Evolutionary conservation across 345 rosid genomes (phyloP).

Genomic region (Euclidium syriacum): DNA sequence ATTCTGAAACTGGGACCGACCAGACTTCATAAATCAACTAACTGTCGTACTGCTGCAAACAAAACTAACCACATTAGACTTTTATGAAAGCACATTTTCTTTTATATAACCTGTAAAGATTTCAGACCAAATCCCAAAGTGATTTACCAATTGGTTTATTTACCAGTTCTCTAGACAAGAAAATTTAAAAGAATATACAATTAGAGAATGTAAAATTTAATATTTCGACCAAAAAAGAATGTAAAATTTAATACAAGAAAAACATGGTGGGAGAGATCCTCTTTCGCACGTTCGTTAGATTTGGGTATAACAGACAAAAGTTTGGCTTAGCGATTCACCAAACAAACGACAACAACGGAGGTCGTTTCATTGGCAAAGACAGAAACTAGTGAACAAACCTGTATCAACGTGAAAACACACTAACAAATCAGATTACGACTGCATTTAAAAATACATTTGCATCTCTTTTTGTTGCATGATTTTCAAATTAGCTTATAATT

Average conservation of each 20-base stretch:
- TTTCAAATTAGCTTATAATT: not conserved
- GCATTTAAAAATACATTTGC: not conserved
- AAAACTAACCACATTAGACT: constrained; percentile 14
- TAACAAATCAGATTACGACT: constrained; percentile 3
- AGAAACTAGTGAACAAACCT: constrained; percentile 6
- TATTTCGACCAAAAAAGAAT: no score
- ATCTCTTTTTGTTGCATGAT: not conserved
- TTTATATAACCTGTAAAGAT: not conserved
- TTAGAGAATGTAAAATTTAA: not conserved
- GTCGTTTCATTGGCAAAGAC: not conserved
- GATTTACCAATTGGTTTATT: not conserved
- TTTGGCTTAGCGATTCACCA: constrained; percentile 19
- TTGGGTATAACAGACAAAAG: constrained; percentile 19
- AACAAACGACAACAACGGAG: not conserved
- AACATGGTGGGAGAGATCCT: constrained; percentile 8
- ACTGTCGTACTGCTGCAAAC: constrained; percentile 16
- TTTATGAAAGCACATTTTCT: not conserved
- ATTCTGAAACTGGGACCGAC: constrained; percentile 26
- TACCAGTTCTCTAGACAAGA: not conserved
- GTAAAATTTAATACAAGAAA: no score
- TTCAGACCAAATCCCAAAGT: not conserved
- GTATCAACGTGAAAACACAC: constrained; percentile 9
- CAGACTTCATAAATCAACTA: constrained; percentile 15
- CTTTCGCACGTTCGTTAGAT: constrained; percentile 8
- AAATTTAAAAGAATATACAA: no score